Evolutionary conservation across 495 filamentous ascomycete genomes (phyloP), one percentile per base, ranked within the genome.

Genomic region (Penicilliopsis zonata): DNA sequence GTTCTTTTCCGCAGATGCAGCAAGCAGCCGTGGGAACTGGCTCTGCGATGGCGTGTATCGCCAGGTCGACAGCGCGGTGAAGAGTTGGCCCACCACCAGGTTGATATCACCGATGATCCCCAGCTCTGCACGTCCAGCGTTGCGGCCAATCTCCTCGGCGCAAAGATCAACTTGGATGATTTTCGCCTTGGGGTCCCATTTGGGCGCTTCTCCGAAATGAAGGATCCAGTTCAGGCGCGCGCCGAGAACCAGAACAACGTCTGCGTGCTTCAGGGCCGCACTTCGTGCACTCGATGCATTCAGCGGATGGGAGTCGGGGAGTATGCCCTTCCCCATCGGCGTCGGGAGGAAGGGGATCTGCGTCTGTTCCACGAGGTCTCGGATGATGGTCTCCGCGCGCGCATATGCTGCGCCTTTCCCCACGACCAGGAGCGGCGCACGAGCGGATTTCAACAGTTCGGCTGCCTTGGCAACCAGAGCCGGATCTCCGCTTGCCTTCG

Each of bases 201-300:
- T 76, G 1, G 74, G 71, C 19, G 63, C 34, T 23, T 69, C 60
- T 9, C 74, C 74, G 37, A 70, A 79, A 38, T 76, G 72, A 0
- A 79, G 51, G 29, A 79, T 78, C 74, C 74, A 78, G 37, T 78
- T 78, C 18, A 78, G 51, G 9, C 72, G 63, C 3, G 72, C 74
- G 1, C 74, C 72, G 10, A 77, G 59, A 15, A 78, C 46, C 9
- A 77, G 51, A 24, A 76, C 70, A 3, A 78, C 65, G 38, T 79
- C 74, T 4, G 74, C 68, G 16, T 63, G 44, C 40, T 64, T 65
- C 3, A 78, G 52, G 0, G 74, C 74, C 4, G 65, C 55, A 22
- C 70, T 76, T 28, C 74, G 64, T 3, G 74, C 70, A 23, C 71
- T 65, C 12, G 72, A 65, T 6, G 51, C 48, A 43, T 79, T 77